Base-by-base conservation (phyloP, 2,329 filamentous ascomycete genomes). In the Penicillium sp. region DNA sequence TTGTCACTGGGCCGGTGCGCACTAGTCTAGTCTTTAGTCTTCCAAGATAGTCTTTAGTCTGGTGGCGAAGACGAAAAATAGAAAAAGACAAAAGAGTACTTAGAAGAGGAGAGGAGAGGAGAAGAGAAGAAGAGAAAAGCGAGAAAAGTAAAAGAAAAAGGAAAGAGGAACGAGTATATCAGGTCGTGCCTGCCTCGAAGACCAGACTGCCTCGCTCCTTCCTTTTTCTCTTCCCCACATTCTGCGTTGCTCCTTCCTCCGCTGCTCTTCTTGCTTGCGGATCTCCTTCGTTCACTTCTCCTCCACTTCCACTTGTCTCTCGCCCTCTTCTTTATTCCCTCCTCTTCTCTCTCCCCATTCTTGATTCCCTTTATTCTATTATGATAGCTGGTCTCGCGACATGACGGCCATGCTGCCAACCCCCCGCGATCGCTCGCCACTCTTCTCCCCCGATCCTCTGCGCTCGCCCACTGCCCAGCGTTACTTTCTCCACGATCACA, bases 341-440 rank as follows among this genome's bases (percentile, higher is more conserved):
- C 15, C 34, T 26, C 37, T 17, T 37, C 40, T 13, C 40, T 32
- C 10, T 26, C n/a, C 15, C 33, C 9, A 9, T 12, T 23, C 17
- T 43, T 8, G 18, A 7, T 23, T 39, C 26, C 8, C 39, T 33
- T 46, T 24, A n/a, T n/a, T 47, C 12, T 41, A 40, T 50, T 26
- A 39, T 49, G 46, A 27, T 32, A 12, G 29, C 30, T 21, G 12
- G 5, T 18, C 43, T 47, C 37, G 17, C 43, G 62, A 49, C 46
- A 75, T 75, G 73, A 68, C 71, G 49, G 67, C 68, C 44, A 53
- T 72, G 47, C 56, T 73, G 51, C 54, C 67, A 30, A 54, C 60
- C 53, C 63, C 68, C 53, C 59, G 60, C 52, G 62, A 70, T 54
- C 61, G 64, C 49, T 60, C 59, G 53, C 64, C 68, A 45, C 64